A percentile compares a stretch with the other conserved stretches of the same genome.
phyloP scores from a whole-genome alignment of 2,329 filamentous ascomycete genomes.

The Colletotrichum tanaceti region DNA sequence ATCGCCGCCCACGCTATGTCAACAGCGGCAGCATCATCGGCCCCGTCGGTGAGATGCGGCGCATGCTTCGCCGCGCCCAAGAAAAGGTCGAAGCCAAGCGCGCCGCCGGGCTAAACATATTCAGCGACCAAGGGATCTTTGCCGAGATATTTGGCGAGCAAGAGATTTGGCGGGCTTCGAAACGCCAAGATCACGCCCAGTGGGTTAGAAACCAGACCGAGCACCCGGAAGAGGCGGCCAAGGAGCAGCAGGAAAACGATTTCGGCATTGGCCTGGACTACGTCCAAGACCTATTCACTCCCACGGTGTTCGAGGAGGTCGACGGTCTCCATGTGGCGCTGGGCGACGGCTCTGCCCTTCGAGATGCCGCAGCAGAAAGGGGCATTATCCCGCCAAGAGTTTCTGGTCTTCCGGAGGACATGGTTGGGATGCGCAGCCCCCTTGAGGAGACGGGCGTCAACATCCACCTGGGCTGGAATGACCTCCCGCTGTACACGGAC shows the following conservation, averaged over 20 bases:
- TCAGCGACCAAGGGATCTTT: conserved; percentile 49
- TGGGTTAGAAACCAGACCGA: conserved; percentile 3
- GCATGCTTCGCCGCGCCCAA: conserved; percentile 42
- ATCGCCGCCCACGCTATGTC: conserved; percentile 46
- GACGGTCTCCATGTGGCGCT: conserved; percentile 45
- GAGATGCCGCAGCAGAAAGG: conserved; percentile 39
- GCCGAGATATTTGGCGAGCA: conserved; percentile 49
- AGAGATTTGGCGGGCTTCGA: conserved; percentile 38
- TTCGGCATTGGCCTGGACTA: conserved; percentile 48
- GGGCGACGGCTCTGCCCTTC: conserved; percentile 39
- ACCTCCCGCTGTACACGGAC: conserved; percentile 43
- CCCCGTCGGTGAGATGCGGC: conserved; percentile 45
- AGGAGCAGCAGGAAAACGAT: conserved; percentile 40
- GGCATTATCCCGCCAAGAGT: conserved; percentile 45
- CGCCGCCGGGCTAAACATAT: conserved; percentile 35
- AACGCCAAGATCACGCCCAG: conserved; percentile 1
- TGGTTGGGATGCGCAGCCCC: conserved; percentile 24
- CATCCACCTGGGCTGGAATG: conserved; percentile 8
- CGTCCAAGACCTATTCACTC: conserved; percentile 47
- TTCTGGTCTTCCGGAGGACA: conserved; percentile 42
- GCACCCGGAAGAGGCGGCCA: neutral
- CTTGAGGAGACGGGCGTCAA: conserved; percentile 6
- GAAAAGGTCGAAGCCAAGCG: conserved; percentile 45
- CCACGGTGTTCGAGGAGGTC: conserved; percentile 46
- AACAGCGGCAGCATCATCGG: conserved; percentile 49